A percentile compares a stretch with the other conserved stretches of the same genome.
These are phyloP conservation scores for Clarireedia paspali DNA, from an alignment of 2,329 filamentous ascomycete species.

Conservation along the genomic window DNA sequence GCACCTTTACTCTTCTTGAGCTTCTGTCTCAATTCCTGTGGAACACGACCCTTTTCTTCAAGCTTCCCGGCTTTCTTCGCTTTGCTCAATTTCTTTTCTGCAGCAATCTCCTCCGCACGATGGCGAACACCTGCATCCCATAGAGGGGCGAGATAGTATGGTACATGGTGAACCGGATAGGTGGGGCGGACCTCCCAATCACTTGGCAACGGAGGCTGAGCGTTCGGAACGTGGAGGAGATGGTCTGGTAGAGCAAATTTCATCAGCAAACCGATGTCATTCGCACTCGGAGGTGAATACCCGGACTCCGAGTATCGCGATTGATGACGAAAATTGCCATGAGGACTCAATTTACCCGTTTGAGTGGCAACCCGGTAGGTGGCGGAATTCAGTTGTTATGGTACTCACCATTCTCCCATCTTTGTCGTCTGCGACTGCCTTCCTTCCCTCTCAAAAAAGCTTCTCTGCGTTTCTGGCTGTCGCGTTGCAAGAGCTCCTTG, in stretches of 20 bases:
- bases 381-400: neutral
- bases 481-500: conserved; percentile 39
- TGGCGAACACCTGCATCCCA: conserved; percentile 63
- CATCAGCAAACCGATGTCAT: conserved; percentile 3
- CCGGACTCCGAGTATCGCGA: conserved; percentile 11
- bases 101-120: conserved; percentile 42
- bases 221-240: conserved; percentile 79
- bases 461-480: conserved; percentile 45
- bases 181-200: conserved; percentile 84
- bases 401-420: conserved; percentile 86
- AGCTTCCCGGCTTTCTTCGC: conserved; percentile 17
- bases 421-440: conserved; percentile 73
- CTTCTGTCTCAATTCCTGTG: conserved; percentile 70
- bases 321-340: neutral
- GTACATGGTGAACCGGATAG: conserved; percentile 68
- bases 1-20: conserved; percentile 74
- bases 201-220: conserved; percentile 67
- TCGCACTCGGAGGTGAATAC: conserved; percentile 7
- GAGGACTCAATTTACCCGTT: neutral
- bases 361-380: neutral
- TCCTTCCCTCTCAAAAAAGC: conserved; percentile 77
- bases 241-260: conserved; percentile 50
- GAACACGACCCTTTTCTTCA: conserved; percentile 51
- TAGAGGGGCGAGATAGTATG: conserved; percentile 80
- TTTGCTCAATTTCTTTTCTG: conserved; percentile 31